phyloP scores from a whole-genome alignment of 768 basidiomycete genomes.

The Tremella mesenterica region DNA sequence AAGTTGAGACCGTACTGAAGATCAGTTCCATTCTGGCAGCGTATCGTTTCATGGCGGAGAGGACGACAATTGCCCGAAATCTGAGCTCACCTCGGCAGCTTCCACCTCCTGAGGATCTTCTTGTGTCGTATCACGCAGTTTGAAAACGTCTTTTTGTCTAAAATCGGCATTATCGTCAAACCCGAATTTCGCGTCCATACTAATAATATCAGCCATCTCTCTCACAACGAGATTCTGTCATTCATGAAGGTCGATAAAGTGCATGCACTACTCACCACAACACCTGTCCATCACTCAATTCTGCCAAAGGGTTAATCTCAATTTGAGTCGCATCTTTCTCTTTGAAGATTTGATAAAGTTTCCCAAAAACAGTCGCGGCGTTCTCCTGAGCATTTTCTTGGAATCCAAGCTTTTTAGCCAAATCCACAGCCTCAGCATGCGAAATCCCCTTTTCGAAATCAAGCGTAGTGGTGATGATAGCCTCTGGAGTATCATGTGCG shows the following conservation, averaged over 20 bases:
- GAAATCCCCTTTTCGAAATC: conserved; percentile 72
- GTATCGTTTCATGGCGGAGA: too few species aligned
- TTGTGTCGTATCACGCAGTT: conserved; percentile 81
- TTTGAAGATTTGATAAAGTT: conserved; percentile 93
- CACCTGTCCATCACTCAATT: conserved; percentile 81
- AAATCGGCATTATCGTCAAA: conserved; percentile 99
- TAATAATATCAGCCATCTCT: conserved; percentile 36
- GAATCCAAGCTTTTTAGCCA: conserved; percentile 90
- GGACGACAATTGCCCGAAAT: too few species aligned
- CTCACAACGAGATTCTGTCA: neutral
- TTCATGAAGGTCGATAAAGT: neutral
- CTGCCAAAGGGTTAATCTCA: conserved; percentile 96
- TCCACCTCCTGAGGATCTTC: conserved; percentile 97
- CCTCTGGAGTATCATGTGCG: conserved; percentile 83
- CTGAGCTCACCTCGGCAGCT: conserved; percentile 60
- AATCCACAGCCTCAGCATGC: conserved; percentile 58
- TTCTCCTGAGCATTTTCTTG: conserved; percentile 63
- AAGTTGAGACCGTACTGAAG: conserved; percentile 74
- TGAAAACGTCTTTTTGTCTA: conserved; percentile 83
- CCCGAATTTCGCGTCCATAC: conserved; percentile 99
- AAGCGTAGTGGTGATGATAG: conserved; percentile 93
- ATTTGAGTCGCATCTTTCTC: conserved; percentile 99
- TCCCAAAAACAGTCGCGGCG: conserved; percentile 86
- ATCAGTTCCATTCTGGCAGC: neutral
- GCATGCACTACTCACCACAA: conserved; percentile 59